These are phyloP conservation scores for Leishmania aethiopica DNA, from an alignment of 208 protist genomes.

Conservation along the genomic window DNA sequence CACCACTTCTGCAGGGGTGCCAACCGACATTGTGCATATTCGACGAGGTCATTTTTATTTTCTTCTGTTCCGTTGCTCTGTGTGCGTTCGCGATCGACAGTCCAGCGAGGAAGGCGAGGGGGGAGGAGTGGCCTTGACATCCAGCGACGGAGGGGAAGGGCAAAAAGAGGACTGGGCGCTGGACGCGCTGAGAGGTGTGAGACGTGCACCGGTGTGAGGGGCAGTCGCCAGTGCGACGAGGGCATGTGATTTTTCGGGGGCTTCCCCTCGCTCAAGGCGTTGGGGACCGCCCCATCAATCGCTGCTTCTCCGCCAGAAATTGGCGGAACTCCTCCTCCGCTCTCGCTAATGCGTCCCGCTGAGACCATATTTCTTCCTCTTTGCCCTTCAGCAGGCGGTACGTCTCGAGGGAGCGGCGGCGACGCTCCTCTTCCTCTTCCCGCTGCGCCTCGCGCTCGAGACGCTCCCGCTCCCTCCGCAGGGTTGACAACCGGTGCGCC, in stretches of 20 bases:
- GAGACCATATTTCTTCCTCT: conserved; percentile 56
- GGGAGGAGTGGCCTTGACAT: background rate
- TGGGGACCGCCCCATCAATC: conserved; percentile 11
- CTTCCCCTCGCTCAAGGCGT: background rate
- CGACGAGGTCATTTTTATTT: background rate
- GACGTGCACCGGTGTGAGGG: background rate
- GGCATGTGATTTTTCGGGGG: background rate
- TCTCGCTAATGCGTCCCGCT: conserved; percentile 44
- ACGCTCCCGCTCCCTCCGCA: conserved; percentile 46
- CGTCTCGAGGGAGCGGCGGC: conserved; percentile 32
- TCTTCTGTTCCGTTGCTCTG: background rate
- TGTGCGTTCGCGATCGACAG: background rate
- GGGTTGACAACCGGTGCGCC: conserved; percentile 19
- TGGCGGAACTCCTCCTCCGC: conserved; percentile 52
- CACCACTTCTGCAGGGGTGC: background rate
- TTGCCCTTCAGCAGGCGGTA: conserved; percentile 36
- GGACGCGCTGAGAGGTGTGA: background rate
- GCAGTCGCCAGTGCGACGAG: background rate
- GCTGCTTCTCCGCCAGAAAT: conserved; percentile 44
- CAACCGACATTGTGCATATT: background rate
- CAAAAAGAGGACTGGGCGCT: background rate
- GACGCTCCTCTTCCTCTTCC: conserved; percentile 50
- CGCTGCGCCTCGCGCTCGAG: conserved; percentile 43
- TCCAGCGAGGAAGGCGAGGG: background rate
- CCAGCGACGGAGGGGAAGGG: background rate